Base-by-base conservation (phyloP, 305 asterid species). In the Fraxinus greggii region DNA sequence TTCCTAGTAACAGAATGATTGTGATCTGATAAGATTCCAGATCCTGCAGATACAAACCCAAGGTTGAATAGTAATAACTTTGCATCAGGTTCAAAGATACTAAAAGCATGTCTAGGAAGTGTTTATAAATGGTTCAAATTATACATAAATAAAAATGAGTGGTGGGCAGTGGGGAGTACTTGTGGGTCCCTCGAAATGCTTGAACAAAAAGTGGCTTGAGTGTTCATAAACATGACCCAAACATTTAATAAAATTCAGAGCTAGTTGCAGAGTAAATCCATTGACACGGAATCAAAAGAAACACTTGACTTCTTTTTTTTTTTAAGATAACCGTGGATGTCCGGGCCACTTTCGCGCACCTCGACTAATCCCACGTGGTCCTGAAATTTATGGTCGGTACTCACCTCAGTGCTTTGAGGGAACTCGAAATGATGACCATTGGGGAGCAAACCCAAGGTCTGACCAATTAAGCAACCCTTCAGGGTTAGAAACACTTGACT, bases 1-100 rank as follows among this genome's bases (percentile, higher is more conserved):
- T 82, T 86, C 78, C 74, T 56, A 38, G 73, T 73, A 77, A 72
- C 76, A 23, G 84, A 76, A 40, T 72, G 81, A 73, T 84, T 82
- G 48, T 76, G 79, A 70, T 72, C 83, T 78, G 89, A 81, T 59
- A 74, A 82, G 7, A 81, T 65, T 69, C 77, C 86, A 85, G 83
- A 72, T 45, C 86, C 92, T 86, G 90, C 85, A 83, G 78, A 83
- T 21, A 77, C 42, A 84, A 81, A 86, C 36, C 75, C 70, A 65
- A 2, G 70, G 85, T 79, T 67, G 78, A 80, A 72, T 79, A 83
- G 67, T 73, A 26, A 81, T 48, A 78, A 81, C 83, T 35, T 56
- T 75, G 51, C 80, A 80, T 80, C 78, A 76, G 70, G 76, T 72
- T 69, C 83, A 76, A 35, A 72, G 15, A 33, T 29, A 70, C 76